Conservation (phyloP, 2,329 filamentous ascomycete species). For the Grosmannia huntii region DNA sequence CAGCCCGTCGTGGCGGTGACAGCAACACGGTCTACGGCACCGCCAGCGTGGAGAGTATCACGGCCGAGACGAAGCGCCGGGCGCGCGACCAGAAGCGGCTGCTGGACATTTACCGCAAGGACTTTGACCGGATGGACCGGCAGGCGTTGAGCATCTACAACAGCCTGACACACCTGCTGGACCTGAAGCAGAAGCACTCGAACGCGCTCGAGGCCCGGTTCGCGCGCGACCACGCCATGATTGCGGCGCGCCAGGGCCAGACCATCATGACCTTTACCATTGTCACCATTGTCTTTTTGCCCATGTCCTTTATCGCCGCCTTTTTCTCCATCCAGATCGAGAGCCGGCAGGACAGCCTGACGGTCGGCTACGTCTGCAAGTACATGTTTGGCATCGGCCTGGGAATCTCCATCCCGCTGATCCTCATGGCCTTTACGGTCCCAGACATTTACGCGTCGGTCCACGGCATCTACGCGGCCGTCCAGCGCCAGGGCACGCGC, state of each 20-base stretch:
- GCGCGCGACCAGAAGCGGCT: slow-evolving; percentile 44
- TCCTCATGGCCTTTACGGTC: slow-evolving; percentile 25
- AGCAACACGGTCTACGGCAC: background rate
- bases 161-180: slow-evolving; percentile 48
- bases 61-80: slow-evolving; percentile 34
- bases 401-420: slow-evolving; percentile 24
- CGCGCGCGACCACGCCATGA: slow-evolving; percentile 45
- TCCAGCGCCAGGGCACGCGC: background rate
- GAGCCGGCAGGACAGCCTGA: slow-evolving; percentile 28
- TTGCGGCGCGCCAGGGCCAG: slow-evolving; percentile 38
- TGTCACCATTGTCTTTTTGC: slow-evolving; percentile 31
- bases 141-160: slow-evolving; percentile 48
- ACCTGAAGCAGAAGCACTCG: slow-evolving; percentile 57
- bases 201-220: slow-evolving; percentile 55
- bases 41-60: slow-evolving; percentile 3
- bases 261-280: slow-evolving; percentile 32
- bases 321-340: slow-evolving; percentile 30
- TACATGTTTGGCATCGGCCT: slow-evolving; percentile 26
- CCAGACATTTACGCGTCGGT: slow-evolving; percentile 18
- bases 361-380: slow-evolving; percentile 16
- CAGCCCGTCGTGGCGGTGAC: background rate
- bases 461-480: slow-evolving; percentile 1
- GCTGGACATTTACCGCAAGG: slow-evolving; percentile 43
- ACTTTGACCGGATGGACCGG: slow-evolving; percentile 50
- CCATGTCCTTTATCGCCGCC: slow-evolving; percentile 29